Evolutionary conservation across 345 rosid species (phyloP).

Genomic region (Isatis tinctoria): DNA sequence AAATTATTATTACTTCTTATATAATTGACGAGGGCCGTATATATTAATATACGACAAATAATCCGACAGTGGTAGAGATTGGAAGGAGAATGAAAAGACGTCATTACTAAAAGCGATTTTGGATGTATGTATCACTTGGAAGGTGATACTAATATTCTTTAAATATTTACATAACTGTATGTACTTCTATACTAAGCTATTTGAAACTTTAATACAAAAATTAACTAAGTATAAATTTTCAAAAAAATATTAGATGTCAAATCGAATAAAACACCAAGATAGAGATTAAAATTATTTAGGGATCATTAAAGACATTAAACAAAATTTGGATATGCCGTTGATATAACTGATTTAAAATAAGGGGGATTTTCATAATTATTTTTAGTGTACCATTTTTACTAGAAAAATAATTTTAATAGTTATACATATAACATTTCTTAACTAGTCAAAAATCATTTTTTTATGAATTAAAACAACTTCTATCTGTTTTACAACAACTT

Average conservation of each 20-base stretch:
- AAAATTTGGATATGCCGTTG: neutral
- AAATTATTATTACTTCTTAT: neutral
- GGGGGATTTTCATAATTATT: too few relatives aligned
- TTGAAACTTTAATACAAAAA: neutral
- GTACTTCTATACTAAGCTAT: neutral
- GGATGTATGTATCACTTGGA: constrained; percentile 21
- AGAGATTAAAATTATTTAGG: neutral
- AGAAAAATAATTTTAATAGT: too few relatives aligned
- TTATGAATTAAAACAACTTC: too few relatives aligned
- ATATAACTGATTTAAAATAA: neutral
- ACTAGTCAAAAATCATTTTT: too few relatives aligned
- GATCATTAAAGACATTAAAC: neutral
- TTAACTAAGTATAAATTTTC: neutral
- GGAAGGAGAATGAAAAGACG: constrained; percentile 26
- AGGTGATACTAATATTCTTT: neutral
- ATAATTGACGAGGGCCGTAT: neutral
- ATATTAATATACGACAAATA: constrained; percentile 31
- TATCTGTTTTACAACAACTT: too few relatives aligned
- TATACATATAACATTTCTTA: too few relatives aligned
- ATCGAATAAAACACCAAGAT: neutral
- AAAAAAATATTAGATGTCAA: neutral
- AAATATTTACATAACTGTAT: neutral
- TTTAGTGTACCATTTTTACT: neutral
- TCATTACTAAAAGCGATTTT: constrained; percentile 24
- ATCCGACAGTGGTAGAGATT: constrained; percentile 13